phyloP scores from a whole-genome alignment of 345 rosid species.

The Eucalyptus tenuipes region DNA sequence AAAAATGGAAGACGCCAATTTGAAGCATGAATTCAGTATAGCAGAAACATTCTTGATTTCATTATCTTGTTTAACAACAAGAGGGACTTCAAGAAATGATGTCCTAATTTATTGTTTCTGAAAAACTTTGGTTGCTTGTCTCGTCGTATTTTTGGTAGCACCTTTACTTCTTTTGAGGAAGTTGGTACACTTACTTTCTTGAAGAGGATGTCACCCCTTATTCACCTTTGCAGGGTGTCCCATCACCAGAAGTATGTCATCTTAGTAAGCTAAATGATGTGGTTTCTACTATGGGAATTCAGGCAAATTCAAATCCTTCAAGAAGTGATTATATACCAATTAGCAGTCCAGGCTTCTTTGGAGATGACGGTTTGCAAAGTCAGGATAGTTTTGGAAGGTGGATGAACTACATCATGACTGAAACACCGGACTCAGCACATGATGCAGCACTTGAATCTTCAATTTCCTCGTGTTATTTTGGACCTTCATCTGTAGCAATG shows the following conservation, averaged over 20 bases:
- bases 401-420: slow-evolving; percentile 45
- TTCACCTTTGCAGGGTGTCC: slow-evolving; percentile 29
- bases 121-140: neutral
- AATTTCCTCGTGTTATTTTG: slow-evolving; percentile 20
- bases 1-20: neutral
- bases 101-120: neutral
- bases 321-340: slow-evolving; percentile 10
- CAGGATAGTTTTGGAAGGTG: slow-evolving; percentile 88
- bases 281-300: slow-evolving; percentile 12
- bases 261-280: slow-evolving; percentile 7
- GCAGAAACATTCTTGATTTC: neutral
- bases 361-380: slow-evolving; percentile 45
- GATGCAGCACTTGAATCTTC: slow-evolving; percentile 32
- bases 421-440: slow-evolving; percentile 36
- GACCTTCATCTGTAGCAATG: slow-evolving; percentile 20
- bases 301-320: slow-evolving; percentile 17
- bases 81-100: neutral
- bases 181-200: neutral
- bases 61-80: neutral
- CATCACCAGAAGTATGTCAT: slow-evolving; percentile 7
- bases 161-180: neutral
- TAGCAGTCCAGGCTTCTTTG: slow-evolving; percentile 32
- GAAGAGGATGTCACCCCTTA: neutral
- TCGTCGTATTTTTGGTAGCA: neutral
- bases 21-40: neutral